Percentiles rank a stretch among this genome's conserved stretches.
Conservation (phyloP, 257 asterid genomes). For the Przewalskia tangutica region DNA sequence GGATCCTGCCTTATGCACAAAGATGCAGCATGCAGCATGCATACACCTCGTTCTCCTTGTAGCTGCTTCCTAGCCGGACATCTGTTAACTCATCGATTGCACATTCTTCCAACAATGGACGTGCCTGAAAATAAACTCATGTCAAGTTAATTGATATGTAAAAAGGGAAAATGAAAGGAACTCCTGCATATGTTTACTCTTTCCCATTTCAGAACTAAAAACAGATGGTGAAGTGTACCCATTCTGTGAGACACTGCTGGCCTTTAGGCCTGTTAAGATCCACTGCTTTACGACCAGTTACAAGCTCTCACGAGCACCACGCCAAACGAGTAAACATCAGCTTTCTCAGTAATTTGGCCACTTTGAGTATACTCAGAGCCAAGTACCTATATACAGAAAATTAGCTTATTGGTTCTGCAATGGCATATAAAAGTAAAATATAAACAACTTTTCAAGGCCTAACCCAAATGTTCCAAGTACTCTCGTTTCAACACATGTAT, state of each 20-base stretch:
- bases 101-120: conserved; percentile 49
- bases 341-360: conserved; percentile 72
- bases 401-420: not conserved
- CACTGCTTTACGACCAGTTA: conserved; percentile 63
- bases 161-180: not conserved
- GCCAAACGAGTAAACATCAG: conserved; percentile 67
- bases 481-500: conserved; percentile 63
- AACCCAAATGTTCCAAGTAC: conserved; percentile 75
- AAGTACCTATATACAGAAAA: conserved; percentile 34
- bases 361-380: conserved; percentile 77
- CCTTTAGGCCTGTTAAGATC: conserved; percentile 67
- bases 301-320: conserved; percentile 65
- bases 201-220: not conserved
- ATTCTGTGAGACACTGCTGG: conserved; percentile 64
- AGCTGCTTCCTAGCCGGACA: conserved; percentile 32
- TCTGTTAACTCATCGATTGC: conserved; percentile 46
- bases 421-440: not conserved
- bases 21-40: conserved; percentile 68
- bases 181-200: not conserved
- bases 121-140: conserved; percentile 33
- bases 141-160: not conserved
- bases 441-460: not conserved
- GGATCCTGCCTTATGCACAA: conserved; percentile 58
- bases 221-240: conserved; percentile 26
- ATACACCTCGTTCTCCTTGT: conserved; percentile 39